These are phyloP conservation scores for Phytophthora fragariaefolia DNA, from an alignment of 352 stramenopile genomes.

Conservation along the genomic window DNA sequence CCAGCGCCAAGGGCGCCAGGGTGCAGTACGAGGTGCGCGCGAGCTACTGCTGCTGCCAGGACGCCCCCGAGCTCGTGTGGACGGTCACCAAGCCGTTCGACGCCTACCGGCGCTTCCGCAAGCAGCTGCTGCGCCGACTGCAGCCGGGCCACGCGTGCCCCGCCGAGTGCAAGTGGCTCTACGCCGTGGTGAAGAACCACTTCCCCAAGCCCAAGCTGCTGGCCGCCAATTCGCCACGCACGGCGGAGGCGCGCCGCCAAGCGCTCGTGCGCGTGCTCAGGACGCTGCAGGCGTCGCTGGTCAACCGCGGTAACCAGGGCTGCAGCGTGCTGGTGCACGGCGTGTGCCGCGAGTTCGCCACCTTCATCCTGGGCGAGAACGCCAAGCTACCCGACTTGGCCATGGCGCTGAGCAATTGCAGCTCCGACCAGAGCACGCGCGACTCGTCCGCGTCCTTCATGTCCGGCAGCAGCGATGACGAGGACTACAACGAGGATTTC, in stretches of 20 bases:
- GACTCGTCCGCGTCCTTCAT: constrained; percentile 35
- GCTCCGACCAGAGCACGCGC: constrained; percentile 35
- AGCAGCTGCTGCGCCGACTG: constrained; percentile 29
- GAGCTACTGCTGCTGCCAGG: constrained; percentile 28
- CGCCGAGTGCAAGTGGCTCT: constrained; percentile 47
- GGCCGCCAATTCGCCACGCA: constrained; percentile 32
- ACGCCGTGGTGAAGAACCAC: constrained; percentile 46
- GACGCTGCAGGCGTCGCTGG: constrained; percentile 35
- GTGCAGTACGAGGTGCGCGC: constrained; percentile 37
- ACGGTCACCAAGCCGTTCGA: constrained; percentile 42
- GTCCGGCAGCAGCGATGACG: constrained; percentile 28
- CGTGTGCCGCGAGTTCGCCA: constrained; percentile 38
- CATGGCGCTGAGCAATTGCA: constrained; percentile 25
- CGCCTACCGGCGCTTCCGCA: constrained; percentile 54
- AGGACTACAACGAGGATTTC: constrained; percentile 22
- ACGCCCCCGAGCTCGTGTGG: constrained; percentile 30
- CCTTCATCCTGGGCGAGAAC: constrained; percentile 38
- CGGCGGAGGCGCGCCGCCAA: constrained; percentile 31
- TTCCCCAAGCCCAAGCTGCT: constrained; percentile 42
- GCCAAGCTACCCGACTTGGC: constrained; percentile 21
- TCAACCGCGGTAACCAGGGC: constrained; percentile 43
- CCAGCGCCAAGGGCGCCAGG: neutral
- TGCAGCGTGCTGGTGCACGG: constrained; percentile 36
- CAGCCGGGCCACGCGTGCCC: constrained; percentile 35
- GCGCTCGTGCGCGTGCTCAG: constrained; percentile 35